Evolutionary conservation across 2,329 filamentous ascomycete species (phyloP).

Genomic region (Fusarium sp.): DNA sequence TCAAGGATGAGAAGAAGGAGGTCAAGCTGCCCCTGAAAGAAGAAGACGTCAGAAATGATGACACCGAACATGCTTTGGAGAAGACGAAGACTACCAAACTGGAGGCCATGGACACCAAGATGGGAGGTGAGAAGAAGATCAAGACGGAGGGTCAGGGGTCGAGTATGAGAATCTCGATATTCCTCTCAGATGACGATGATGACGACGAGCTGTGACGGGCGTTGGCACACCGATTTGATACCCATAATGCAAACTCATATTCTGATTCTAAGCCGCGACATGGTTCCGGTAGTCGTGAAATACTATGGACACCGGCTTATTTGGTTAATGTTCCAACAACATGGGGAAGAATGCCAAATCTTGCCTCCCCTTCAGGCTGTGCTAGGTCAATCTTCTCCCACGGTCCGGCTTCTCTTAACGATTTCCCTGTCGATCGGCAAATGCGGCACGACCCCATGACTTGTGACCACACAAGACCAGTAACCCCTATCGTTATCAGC

Average conservation of each 20-base stretch:
- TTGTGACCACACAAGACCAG: constrained; percentile 63
- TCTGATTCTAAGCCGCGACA: background rate
- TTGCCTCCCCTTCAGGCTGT: constrained; percentile 52
- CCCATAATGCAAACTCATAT: constrained; percentile 20
- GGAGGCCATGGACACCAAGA: constrained; percentile 1
- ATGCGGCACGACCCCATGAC: constrained; percentile 63
- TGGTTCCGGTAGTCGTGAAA: background rate
- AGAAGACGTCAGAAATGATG: constrained; percentile 19
- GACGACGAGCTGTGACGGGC: constrained; percentile 49
- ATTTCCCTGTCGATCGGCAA: constrained; percentile 57
- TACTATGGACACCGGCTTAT: constrained; percentile 38
- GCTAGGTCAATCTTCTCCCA: constrained; percentile 61
- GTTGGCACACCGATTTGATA: constrained; percentile 36
- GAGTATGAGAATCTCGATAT: constrained; percentile 47
- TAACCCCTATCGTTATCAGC: constrained; percentile 49
- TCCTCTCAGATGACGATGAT: constrained; percentile 51
- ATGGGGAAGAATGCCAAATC: constrained; percentile 58
- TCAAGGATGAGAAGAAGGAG: constrained; percentile 22
- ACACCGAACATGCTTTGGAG: background rate
- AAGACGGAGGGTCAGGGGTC: constrained; percentile 30
- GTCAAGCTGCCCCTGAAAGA: constrained; percentile 13
- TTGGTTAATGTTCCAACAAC: constrained; percentile 63
- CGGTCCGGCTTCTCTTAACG: constrained; percentile 57
- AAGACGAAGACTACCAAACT: constrained; percentile 2
- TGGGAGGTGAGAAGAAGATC: constrained; percentile 27